These are phyloP conservation scores for Apiotrichum veenhuisii DNA, from an alignment of 1,284 basidiomycete species.

Conservation along the genomic window DNA sequence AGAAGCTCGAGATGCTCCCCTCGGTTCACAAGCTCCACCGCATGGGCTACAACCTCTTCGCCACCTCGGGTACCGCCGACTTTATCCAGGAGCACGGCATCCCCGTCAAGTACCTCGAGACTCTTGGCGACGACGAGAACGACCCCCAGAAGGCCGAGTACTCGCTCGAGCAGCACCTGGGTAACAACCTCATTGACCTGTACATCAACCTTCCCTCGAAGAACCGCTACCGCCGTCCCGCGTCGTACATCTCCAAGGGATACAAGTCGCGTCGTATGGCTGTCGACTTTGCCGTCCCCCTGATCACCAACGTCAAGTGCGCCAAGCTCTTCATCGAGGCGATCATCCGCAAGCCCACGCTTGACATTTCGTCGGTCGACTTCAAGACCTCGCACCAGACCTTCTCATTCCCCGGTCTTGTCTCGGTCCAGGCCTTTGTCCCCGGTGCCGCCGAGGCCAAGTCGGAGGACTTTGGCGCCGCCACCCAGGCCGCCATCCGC, in stretches of 20 bases:
- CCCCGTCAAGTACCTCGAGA: constrained; percentile 76
- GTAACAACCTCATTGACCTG: constrained; percentile 95
- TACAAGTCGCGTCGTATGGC: constrained; percentile 97
- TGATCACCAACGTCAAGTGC: constrained; percentile 98
- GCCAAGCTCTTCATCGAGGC: constrained; percentile 97
- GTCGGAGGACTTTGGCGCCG: constrained; percentile 63
- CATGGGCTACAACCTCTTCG: constrained; percentile 94
- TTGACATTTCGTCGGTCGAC: constrained; percentile 87
- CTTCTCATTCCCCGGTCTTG: constrained; percentile 84
- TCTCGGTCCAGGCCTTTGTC: constrained; percentile 86
- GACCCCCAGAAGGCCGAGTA: constrained; percentile 90
- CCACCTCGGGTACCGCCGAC: constrained; percentile 93
- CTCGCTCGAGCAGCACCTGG: constrained; percentile 88
- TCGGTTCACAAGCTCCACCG: constrained; percentile 94
- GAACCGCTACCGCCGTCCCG: constrained; percentile 95
- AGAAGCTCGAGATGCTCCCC: constrained; percentile 94
- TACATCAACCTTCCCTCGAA: constrained; percentile 99
- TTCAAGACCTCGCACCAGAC: constrained; percentile 92
- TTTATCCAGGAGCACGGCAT: constrained; percentile 72
- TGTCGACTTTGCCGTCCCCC: constrained; percentile 96
- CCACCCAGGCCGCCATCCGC: constrained; percentile 74
- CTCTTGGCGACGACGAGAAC: constrained; percentile 68
- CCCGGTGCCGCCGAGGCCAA: constrained; percentile 61
- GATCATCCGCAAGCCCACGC: constrained; percentile 74
- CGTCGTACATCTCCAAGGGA: constrained; percentile 94